These are phyloP conservation scores for Stagonosporopsis chrysanthemi DNA, from an alignment of 2,329 filamentous ascomycete genomes.

Conservation along the genomic window DNA sequence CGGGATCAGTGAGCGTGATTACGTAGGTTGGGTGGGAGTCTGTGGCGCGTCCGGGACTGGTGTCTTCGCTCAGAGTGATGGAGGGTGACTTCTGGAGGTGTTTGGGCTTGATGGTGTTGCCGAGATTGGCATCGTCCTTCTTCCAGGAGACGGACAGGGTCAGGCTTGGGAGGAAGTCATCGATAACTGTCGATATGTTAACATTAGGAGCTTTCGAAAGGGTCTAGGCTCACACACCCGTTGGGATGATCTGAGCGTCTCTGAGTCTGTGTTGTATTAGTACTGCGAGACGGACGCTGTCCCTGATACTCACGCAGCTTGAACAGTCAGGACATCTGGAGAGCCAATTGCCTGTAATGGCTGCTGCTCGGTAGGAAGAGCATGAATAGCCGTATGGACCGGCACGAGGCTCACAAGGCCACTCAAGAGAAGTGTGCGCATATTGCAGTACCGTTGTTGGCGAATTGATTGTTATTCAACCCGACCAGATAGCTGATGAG, in stretches of 20 bases:
- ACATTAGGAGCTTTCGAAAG: neutral
- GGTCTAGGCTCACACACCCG: constrained; percentile 31
- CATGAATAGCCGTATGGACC: constrained; percentile 22
- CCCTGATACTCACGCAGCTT: constrained; percentile 34
- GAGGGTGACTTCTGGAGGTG: constrained; percentile 53
- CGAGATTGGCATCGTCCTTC: constrained; percentile 52
- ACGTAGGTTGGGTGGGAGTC: constrained; percentile 53
- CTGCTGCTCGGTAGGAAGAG: constrained; percentile 42
- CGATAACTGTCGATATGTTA: constrained; percentile 57
- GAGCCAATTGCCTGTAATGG: constrained; percentile 18
- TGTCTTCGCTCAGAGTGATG: constrained; percentile 49
- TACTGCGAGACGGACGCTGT: neutral
- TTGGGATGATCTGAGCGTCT: constrained; percentile 52
- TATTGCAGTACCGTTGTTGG: constrained; percentile 3
- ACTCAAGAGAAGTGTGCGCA: constrained; percentile 23
- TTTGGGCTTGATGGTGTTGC: constrained; percentile 61
- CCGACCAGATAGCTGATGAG: neutral
- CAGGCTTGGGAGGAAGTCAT: constrained; percentile 65
- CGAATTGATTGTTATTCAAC: neutral
- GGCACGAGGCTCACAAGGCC: constrained; percentile 29
- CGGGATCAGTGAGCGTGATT: constrained; percentile 64
- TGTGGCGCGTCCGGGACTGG: constrained; percentile 24
- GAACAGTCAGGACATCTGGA: constrained; percentile 34
- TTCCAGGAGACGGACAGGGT: constrained; percentile 60
- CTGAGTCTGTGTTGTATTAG: constrained; percentile 39